Conservation (phyloP, 164 flowering plant species). For the Sedum album region DNA sequence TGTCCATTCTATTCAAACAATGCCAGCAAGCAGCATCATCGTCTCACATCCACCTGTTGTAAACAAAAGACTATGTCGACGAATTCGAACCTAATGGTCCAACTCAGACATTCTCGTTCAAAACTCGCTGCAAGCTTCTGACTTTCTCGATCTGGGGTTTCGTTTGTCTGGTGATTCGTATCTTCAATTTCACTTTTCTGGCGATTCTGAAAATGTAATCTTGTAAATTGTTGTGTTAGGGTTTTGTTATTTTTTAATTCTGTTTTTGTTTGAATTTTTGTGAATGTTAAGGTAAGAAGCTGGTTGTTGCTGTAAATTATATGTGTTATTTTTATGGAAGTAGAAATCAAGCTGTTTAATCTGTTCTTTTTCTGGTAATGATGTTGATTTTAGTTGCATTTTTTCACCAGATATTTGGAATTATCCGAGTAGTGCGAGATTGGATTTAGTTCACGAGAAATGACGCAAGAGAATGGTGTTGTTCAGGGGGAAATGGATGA, state of each 20-base stretch:
- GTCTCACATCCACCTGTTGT: not conserved
- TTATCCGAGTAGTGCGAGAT: not conserved
- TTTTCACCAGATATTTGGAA: not conserved
- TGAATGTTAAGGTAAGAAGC: too few species aligned
- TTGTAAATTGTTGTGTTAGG: too few species aligned
- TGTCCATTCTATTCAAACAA: not conserved
- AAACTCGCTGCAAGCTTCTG: not conserved
- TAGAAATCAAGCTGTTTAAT: too few species aligned
- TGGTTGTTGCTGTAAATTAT: too few species aligned
- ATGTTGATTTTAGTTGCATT: too few species aligned
- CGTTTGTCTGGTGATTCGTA: not conserved
- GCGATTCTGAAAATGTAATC: not conserved
- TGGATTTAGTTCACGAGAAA: not conserved
- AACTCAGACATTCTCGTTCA: not conserved
- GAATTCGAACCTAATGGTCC: not conserved
- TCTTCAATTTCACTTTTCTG: not conserved
- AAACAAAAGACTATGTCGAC: not conserved
- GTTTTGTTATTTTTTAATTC: not conserved
- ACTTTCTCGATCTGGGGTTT: not conserved
- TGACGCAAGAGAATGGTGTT: not conserved
- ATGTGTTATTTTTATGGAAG: too few species aligned
- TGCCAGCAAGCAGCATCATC: not conserved
- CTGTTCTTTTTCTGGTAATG: too few species aligned
- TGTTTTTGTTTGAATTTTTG: not conserved
- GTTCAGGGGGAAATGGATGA: conserved; percentile 5